phyloP scores from a whole-genome alignment of 2,329 filamentous ascomycete genomes.

The Arthroderma sp. region DNA sequence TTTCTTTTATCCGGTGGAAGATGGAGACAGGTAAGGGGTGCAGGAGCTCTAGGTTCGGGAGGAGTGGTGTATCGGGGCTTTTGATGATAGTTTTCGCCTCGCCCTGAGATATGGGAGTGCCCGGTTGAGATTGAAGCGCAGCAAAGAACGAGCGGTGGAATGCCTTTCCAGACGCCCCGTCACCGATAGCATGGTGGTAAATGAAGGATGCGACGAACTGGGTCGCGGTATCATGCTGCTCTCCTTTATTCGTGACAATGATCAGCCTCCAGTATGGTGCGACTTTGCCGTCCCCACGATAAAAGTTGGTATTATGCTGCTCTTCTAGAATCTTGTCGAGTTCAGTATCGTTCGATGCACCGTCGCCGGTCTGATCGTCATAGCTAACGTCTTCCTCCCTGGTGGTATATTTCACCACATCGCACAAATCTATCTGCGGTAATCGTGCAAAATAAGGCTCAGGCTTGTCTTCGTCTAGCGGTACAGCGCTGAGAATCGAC shows the following conservation, averaged over 20 bases:
- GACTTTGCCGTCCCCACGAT: conserved; percentile 11
- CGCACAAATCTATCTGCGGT: conserved; percentile 27
- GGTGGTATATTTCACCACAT: background rate
- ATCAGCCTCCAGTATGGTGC: conserved; percentile 34
- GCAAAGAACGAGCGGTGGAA: conserved; percentile 33
- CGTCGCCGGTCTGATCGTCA: conserved; percentile 11
- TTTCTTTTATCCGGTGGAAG: conserved; percentile 11
- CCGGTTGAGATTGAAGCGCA: conserved; percentile 17
- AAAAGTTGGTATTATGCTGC: conserved; percentile 31
- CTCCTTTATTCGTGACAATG: conserved; percentile 19
- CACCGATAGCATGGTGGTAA: conserved; percentile 37
- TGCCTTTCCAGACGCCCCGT: conserved; percentile 33
- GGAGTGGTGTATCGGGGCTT: conserved; percentile 19
- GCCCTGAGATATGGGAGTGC: conserved; percentile 3
- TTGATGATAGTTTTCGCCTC: conserved; percentile 14
- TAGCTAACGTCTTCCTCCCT: conserved; percentile 24
- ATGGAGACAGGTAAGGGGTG: conserved; percentile 28
- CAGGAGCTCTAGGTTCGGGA: conserved; percentile 29
- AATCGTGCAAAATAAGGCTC: conserved; percentile 34
- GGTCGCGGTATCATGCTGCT: conserved; percentile 10
- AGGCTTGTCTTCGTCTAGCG: conserved; percentile 27
- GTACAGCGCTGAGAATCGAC: conserved; percentile 31
- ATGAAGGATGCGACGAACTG: conserved; percentile 34
- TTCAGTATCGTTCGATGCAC: conserved; percentile 23
- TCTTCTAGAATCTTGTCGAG: conserved; percentile 28